Base-by-base conservation (phyloP, 805 yeast species). In the Candida tallmaniae region DNA sequence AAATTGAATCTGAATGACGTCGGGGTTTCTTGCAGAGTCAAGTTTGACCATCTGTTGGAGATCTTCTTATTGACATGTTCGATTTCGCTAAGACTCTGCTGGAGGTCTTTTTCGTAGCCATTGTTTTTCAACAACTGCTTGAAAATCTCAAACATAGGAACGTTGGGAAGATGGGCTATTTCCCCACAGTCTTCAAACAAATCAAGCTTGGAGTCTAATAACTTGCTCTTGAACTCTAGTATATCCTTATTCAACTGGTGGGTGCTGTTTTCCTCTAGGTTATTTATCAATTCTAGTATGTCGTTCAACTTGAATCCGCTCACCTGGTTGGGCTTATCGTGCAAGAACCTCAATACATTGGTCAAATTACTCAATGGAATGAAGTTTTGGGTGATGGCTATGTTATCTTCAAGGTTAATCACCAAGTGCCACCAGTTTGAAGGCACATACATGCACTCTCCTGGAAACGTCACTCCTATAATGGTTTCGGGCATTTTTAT, bases 371-470 rank as follows among this genome's bases (percentile, higher is more conserved):
- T 69, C 26, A 54, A 52, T 0, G 96, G 94, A 8, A 86, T 89
- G 56, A 89, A 88, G 55, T 88, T 88, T 44, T 86, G 94, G 0
- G 97, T 88, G 48, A 88, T 59, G 0, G 96, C 97, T 13, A 88
- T 78, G n/a, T 79, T 68, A 51, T 82, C 87, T 38, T 80, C 83
- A 9, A 88, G 50, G 48, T 88, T 88, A n/a, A 88, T 84, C 20
- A 89, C 97, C 30, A 79, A 66, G 64, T 88, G 97, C 97, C 97
- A 88, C 97, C 97, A 88, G 1, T 95, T 94, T n/a, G 88, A 72
- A 3, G 97, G 97, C 6, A 88, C 97, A 53, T 83, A 77, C 70
- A 87, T 74, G 40, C 87, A 81, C 52, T 89, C 94, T 5, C 89
- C 90, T 0, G 87, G 82, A 44, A 76, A 77, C 0, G 94, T 83